Conservation (phyloP, 768 basidiomycete species). For the Dentipellis fragilis region DNA sequence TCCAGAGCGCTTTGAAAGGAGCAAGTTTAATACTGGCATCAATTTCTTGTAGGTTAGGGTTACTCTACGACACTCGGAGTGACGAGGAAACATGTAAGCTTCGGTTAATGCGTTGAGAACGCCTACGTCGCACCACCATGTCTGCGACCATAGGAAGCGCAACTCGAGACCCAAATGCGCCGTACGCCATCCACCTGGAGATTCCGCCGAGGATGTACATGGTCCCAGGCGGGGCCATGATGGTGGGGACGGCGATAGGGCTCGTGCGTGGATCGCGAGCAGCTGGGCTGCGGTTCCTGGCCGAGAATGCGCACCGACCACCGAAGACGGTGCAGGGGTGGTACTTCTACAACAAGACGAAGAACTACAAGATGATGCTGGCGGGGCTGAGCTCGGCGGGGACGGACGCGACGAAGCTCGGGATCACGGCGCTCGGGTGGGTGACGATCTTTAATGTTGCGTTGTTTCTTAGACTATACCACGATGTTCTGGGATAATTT, state of each 20-base stretch:
- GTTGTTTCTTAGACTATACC: no score
- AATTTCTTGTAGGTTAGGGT: no score
- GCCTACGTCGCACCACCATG: background rate
- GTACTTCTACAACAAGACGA: conserved; percentile 96
- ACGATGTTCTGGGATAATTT: no score
- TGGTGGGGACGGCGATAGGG: conserved; percentile 61
- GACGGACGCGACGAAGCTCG: conserved; percentile 42
- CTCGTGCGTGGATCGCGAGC: conserved; percentile 59
- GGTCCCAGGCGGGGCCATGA: conserved; percentile 49
- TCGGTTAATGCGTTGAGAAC: no score
- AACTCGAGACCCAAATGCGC: conserved; percentile 15
- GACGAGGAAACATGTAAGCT: no score
- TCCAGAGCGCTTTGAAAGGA: no score
- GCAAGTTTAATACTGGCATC: no score
- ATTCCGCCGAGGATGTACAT: conserved; percentile 51
- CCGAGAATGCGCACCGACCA: conserved; percentile 86
- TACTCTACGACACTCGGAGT: no score
- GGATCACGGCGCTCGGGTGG: conserved; percentile 35
- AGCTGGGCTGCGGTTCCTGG: conserved; percentile 72
- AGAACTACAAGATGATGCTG: conserved; percentile 79
- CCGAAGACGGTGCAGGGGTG: conserved; percentile 83
- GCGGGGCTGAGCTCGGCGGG: conserved; percentile 63
- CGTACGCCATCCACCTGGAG: conserved; percentile 25
- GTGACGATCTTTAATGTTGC: conserved; percentile 38
- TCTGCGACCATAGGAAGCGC: conserved; percentile 1